Base-by-base conservation (phyloP, 2,329 filamentous ascomycete genomes). In the Colletotrichum shisoi region DNA sequence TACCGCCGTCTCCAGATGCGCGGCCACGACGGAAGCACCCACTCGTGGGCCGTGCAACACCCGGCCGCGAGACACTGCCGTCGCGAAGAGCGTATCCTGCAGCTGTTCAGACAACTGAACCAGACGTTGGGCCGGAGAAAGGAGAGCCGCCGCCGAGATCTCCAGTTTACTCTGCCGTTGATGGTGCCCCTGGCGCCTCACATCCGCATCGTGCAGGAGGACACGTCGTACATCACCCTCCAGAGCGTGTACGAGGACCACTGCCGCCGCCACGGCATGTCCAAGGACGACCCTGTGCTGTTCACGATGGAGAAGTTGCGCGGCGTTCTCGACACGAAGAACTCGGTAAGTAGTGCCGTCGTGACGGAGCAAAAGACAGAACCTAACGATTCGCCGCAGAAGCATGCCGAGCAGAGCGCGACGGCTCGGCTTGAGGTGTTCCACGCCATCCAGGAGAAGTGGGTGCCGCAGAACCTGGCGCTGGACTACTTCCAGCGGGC, bases 61-160 rank as follows among this genome's bases (percentile, higher is more conserved):
- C 96, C 95, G 4, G 94, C 95, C 2, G 93, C 94, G 3, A 85
- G 95, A 63, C 94, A 96, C 77, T 97, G 94, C 74, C 88, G 95
- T 68, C 88, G 96, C 62, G 96, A 99, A 77, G 96, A 99, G 80
- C 87, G 95, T 34, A 97, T 98, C 63, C 79, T 97, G 70, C 95
- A 99, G 78, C 85, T 99, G 13, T 99, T 99, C 89, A 87, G 96
- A 51, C 96, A 97, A 73, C 94, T 99, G 80, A 99, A 99, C 79
- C 93, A 94, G 74, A 91, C 93, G 3, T 82, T 99, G 68, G 84
- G 89, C 44, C 95, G 96, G 76, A 92, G 94, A 76, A 99, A 99
- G 82, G 95, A 99, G 80, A 96, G 92, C 73, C 88, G 95, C 60
- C 90, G 94, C 24, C 90, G 95, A 57, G 97, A 98, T 74, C 81